Evolutionary conservation across 2,329 filamentous ascomycete species (phyloP).

Genomic region (Aspergillus fijiensis): DNA sequence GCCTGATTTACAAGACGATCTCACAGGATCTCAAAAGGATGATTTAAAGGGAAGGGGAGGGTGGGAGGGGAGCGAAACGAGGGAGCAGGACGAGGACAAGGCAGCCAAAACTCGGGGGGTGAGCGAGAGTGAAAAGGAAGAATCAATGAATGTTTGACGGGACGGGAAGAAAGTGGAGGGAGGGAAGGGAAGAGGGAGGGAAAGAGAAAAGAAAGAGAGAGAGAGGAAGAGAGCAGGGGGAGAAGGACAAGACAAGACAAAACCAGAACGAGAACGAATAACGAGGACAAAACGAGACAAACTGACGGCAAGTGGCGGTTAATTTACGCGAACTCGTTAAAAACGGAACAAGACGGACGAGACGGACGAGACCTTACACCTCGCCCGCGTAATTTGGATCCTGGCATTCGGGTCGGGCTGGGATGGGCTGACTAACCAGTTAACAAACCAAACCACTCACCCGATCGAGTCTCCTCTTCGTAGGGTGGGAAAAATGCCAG

Average conservation of each 20-base stretch:
- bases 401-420: not conserved
- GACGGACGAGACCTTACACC: constrained; percentile 17
- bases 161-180: constrained; percentile 10
- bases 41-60: constrained; percentile 7
- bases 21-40: constrained; percentile 17
- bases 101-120: constrained; percentile 17
- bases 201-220: constrained; percentile 13
- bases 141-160: constrained; percentile 12
- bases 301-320: constrained; percentile 19
- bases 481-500: not conserved
- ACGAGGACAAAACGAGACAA: constrained; percentile 23
- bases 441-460: too few relatives aligned
- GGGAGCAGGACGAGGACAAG: constrained; percentile 14
- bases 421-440: not conserved
- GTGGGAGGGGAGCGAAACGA: constrained; percentile 16
- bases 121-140: constrained; percentile 19
- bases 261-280: constrained; percentile 10
- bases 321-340: constrained; percentile 29
- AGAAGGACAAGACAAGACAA: constrained; percentile 22
- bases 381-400: constrained; percentile 24
- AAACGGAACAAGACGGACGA: constrained; percentile 14
- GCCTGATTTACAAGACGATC: not conserved
- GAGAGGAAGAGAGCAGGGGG: constrained; percentile 6
- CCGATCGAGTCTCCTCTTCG: too few relatives aligned
- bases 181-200: constrained; percentile 2